Evolutionary conservation across 2,329 filamentous ascomycete species (phyloP), one percentile per base, ranked within the genome.

Genomic region (Endocalyx cinctus): DNA sequence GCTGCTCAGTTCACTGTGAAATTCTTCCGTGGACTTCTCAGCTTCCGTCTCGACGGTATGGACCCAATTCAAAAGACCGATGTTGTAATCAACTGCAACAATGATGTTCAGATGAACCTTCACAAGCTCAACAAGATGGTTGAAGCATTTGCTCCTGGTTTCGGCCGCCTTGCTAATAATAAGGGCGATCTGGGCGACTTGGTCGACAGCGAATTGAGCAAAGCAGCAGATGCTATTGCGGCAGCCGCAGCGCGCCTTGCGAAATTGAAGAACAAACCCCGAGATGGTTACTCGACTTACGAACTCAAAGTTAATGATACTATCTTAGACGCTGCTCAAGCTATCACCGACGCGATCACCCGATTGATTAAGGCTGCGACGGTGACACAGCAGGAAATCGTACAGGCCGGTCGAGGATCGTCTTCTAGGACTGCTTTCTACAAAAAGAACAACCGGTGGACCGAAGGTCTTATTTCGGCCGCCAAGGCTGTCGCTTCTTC

Each of bases 391-490:
- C 82, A 94, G 58, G 92, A 98, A 66, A 98, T 98, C 55, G 92
- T 98, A 27, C 82, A 88, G 45, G 87, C 94, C 43, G 92, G 92
- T 6, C 82, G 86, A 14, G 92, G 92, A 22, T 84, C 82, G 17
- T 87, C 86, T 32, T 94, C 87, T 27, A 78, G 82, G 37, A 94
- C 89, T 2, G 88, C 89, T 16, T 98, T 98, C 63, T 98, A 98
- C 80, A 97, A 97, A 76, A 97, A 97, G 72, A 96, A 98, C 75
- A 98, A 97, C 66, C 79, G 92, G 33, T 98, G 92, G 92, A 98
- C 92, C 0, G 92, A 98, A 57, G 92, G 92, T 29, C 79, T 98
- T 40, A 96, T 98, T 57, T 95, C 87, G 23, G 92, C 92, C 1
- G 90, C 92, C 45, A 98, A 98, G 67, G 92, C 92, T 1, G 92